Evolutionary conservation across 768 basidiomycete species (phyloP), one percentile per base, ranked within the genome.

Genomic region (Mrakia frigida): DNA sequence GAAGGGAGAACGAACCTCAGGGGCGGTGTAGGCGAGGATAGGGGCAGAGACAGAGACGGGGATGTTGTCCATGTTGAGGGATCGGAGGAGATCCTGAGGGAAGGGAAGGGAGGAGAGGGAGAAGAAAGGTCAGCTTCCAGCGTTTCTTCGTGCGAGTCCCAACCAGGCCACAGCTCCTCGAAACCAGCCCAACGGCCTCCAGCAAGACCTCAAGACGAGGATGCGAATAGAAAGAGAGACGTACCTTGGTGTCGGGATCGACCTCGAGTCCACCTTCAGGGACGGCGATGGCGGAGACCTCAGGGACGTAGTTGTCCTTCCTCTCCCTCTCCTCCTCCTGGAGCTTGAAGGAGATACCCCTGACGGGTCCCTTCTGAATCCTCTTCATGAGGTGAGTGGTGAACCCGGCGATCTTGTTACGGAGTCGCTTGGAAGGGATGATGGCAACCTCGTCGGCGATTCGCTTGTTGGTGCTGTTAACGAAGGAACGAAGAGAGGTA

Each of bases 341-440:
- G 81, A 99, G 91, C 86, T 98, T 97, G 93, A 98, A 99, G 75
- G 97, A 98, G 85, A 99, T 99, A 81, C 97, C 97, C 80, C 94
- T 93, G 79, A 99, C 97, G 82, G 97, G 97, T 4, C 97, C 97
- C 77, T 90, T 90, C 85, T 97, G 94, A 82, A 99, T 99, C 83
- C 97, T 94, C 89, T 94, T 98, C 97, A 99, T 99, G 85, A 99
- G 87, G 84, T 99, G 97, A 82, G 97, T 99, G 77, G 97, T 99
- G 90, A 98, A 99, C 67, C 97, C 97, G 16, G 96, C 91, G 83
- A 99, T 92, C 89, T 99, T 99, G 92, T 99, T 99, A 84, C 97
- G 90, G 82, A 99, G 90, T 81, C 96, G 93, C 87, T 99, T 98
- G 75, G 97, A 98, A 77, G 96, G 96, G 80, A 99, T 95, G 79